Conservation (phyloP, 805 yeast genomes). For the Suhomyces faveliae region DNA sequence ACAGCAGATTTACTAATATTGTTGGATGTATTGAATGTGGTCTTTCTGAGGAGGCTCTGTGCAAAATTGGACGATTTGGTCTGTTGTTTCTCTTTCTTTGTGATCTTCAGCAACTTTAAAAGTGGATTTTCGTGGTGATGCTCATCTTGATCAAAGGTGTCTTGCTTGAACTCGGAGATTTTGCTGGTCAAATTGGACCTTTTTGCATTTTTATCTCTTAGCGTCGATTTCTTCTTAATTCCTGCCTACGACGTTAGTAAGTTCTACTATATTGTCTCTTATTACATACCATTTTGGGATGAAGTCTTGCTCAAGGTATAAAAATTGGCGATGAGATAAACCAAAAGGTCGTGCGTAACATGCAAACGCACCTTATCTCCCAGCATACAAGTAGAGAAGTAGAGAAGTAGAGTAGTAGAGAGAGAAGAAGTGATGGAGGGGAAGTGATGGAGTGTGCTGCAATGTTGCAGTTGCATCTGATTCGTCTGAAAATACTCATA, state of each 20-base stretch:
- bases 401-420: no score
- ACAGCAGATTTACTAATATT: conserved; percentile 65
- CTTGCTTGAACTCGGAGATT: conserved; percentile 26
- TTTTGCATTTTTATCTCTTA: conserved; percentile 32
- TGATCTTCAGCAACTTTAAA: conserved; percentile 50
- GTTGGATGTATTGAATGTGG: conserved; percentile 34
- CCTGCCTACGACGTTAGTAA: conserved; percentile 18
- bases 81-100: conserved; percentile 52
- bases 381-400: no score
- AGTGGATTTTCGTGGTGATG: conserved; percentile 42
- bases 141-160: conserved; percentile 12
- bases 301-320: not conserved
- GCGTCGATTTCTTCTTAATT: conserved; percentile 34
- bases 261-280: not conserved
- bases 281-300: conserved; percentile 7
- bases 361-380: conserved; percentile 2
- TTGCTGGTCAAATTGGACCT: conserved; percentile 23
- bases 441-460: no score
- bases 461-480: no score
- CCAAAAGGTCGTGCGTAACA: not conserved
- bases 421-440: no score
- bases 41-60: conserved; percentile 24
- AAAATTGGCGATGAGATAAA: conserved; percentile 4
- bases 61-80: conserved; percentile 40
- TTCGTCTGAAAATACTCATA: no score